Conservation (phyloP, 169 alveolate species). For the Babesia bovis region DNA sequence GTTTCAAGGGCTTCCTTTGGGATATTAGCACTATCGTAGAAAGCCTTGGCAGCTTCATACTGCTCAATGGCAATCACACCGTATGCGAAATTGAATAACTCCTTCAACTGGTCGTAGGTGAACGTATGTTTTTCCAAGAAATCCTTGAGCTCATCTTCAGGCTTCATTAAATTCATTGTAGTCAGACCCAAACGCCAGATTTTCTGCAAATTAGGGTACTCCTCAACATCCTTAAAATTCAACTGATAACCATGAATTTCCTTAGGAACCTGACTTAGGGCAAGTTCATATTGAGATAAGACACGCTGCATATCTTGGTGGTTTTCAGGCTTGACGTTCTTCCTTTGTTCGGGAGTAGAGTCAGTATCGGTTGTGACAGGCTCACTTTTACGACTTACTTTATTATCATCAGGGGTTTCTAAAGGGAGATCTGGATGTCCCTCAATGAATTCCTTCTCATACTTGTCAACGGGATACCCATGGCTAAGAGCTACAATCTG, state of each 20-base stretch:
- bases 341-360: not conserved
- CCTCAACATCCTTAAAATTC: slow-evolving; percentile 33
- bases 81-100: slow-evolving; percentile 54
- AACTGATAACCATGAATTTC: slow-evolving; percentile 50
- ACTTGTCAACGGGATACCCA: slow-evolving; percentile 5
- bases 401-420: not conserved
- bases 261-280: slow-evolving; percentile 53
- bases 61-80: slow-evolving; percentile 58
- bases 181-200: slow-evolving; percentile 51
- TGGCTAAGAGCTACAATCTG: not conserved
- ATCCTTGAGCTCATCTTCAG: slow-evolving; percentile 38
- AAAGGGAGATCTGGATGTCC: not conserved
- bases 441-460: slow-evolving; percentile 13
- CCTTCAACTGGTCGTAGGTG: slow-evolving; percentile 48
- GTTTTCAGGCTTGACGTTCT: not conserved
- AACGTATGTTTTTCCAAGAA: slow-evolving; percentile 51
- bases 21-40: slow-evolving; percentile 53
- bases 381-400: not conserved
- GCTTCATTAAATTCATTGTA: slow-evolving; percentile 43
- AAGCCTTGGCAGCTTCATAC: slow-evolving; percentile 45
- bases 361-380: not conserved
- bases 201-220: slow-evolving; percentile 44
- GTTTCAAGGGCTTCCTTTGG: slow-evolving; percentile 64
- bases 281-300: slow-evolving; percentile 40
- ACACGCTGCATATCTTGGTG: slow-evolving; percentile 3